phyloP scores from a whole-genome alignment of 2,329 filamentous ascomycete species.

The Pyricularia sp. region DNA sequence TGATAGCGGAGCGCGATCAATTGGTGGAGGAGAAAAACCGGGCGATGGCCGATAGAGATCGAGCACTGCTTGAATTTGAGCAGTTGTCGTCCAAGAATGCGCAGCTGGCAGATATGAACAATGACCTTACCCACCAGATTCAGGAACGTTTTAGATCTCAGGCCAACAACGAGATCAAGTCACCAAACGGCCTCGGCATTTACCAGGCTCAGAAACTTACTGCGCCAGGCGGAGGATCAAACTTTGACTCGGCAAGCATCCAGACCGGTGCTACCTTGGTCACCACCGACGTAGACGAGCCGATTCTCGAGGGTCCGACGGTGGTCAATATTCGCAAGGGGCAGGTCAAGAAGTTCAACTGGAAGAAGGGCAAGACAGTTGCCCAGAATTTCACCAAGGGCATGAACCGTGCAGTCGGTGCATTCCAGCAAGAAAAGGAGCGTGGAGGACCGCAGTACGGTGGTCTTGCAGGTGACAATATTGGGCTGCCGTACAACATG shows the following conservation, averaged over 20 bases:
- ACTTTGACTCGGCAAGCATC: slow-evolving; percentile 42
- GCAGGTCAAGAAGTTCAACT: slow-evolving; percentile 94
- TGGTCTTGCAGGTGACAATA: slow-evolving; percentile 51
- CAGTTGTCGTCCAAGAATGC: slow-evolving; percentile 90
- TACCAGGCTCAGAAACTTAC: slow-evolving; percentile 40
- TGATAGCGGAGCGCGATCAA: slow-evolving; percentile 66
- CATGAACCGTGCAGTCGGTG: slow-evolving; percentile 82
- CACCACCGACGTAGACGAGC: slow-evolving; percentile 57
- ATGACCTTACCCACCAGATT: slow-evolving; percentile 87
- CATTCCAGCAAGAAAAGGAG: slow-evolving; percentile 53
- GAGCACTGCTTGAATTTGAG: slow-evolving; percentile 91
- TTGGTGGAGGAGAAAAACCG: slow-evolving; percentile 77
- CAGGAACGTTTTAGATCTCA: slow-evolving; percentile 87
- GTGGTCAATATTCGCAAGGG: slow-evolving; percentile 93
- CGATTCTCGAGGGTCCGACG: slow-evolving; percentile 68
- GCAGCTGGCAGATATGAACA: slow-evolving; percentile 90
- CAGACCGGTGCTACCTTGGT: slow-evolving; percentile 50
- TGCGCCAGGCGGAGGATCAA: slow-evolving; percentile 29
- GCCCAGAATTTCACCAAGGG: slow-evolving; percentile 92
- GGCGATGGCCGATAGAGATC: slow-evolving; percentile 78
- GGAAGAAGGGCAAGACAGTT: slow-evolving; percentile 94
- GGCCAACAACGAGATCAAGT: slow-evolving; percentile 36
- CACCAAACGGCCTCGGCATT: slow-evolving; percentile 47
- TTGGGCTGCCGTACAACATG: slow-evolving; percentile 64
- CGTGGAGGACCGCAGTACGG: slow-evolving; percentile 31